Percentiles rank a stretch among this genome's conserved stretches.
Conservation (phyloP, 768 basidiomycete genomes). For the Mycena vulgaris region DNA sequence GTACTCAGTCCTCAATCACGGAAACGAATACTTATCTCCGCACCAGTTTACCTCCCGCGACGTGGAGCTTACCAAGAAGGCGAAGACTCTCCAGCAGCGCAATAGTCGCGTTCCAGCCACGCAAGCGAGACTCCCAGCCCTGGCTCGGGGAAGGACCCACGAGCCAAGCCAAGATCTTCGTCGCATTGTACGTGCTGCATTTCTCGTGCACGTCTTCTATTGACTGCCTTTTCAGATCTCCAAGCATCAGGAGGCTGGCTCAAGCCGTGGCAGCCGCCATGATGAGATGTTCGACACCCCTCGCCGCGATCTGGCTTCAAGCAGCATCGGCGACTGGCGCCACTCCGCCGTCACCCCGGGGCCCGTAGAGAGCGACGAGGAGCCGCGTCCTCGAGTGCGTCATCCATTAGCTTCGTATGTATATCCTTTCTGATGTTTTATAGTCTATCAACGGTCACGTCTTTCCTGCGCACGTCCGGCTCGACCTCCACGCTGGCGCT, state of each 20-base stretch:
- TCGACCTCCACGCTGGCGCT: conserved; percentile 3
- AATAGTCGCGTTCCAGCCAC: not conserved
- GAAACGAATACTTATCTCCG: too few relatives aligned
- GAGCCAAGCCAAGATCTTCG: conserved; percentile 8
- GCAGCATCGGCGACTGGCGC: conserved; percentile 17
- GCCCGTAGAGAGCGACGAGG: not conserved
- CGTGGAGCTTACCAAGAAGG: not conserved
- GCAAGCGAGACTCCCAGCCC: not conserved
- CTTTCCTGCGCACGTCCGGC: conserved; percentile 8
- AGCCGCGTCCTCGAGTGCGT: conserved; percentile 8
- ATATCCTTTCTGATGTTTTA: not conserved
- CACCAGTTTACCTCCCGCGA: conserved; percentile 16
- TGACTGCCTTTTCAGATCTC: not conserved
- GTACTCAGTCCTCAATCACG: not conserved
- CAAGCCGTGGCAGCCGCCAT: not conserved
- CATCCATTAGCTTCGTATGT: too few relatives aligned
- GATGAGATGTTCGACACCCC: not conserved
- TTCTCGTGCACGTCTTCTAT: not conserved
- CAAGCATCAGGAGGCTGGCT: not conserved
- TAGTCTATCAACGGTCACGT: conserved; percentile 19
- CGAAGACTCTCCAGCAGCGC: not conserved
- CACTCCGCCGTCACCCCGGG: not conserved
- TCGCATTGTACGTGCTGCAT: not conserved
- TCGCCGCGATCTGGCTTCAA: not conserved
- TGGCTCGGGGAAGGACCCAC: not conserved